A percentile compares a stretch with the other conserved stretches of the same genome.
These are phyloP conservation scores for Cryphonectria parasitica DNA, from an alignment of 2,329 filamentous ascomycete species.

Conservation along the genomic window DNA sequence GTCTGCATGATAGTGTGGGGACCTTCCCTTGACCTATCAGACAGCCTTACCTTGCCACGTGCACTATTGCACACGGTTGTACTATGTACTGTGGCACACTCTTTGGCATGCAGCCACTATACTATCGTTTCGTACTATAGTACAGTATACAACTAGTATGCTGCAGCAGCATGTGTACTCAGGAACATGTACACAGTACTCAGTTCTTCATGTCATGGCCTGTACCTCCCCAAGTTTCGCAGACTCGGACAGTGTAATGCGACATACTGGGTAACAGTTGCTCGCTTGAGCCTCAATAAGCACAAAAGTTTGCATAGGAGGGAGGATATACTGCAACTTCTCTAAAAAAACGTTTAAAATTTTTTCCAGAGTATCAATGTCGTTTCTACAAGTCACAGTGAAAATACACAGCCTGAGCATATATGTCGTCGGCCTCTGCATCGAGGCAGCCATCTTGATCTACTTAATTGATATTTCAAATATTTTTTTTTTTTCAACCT, in stretches of 20 bases:
- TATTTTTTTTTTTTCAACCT: neutral
- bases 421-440: neutral
- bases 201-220: neutral
- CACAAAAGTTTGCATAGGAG: neutral
- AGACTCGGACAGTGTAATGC: neutral
- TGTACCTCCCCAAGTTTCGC: neutral
- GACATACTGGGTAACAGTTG: neutral
- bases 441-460: neutral
- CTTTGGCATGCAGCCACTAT: neutral
- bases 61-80: neutral
- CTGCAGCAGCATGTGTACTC: no score
- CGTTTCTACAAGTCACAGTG: neutral
- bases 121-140: neutral
- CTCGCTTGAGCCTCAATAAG: neutral
- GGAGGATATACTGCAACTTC: no score
- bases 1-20: neutral
- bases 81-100: no score
- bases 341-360: no score
- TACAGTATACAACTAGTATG: no score
- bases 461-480: neutral
- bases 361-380: no score
- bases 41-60: neutral
- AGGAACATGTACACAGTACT: neutral
- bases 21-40: conserved; percentile 3
- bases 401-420: neutral